These are phyloP conservation scores for Arabidopsis thaliana DNA, from an alignment of 345 rosid genomes.

Conservation along the genomic window TAIR10.1 NC_003070.9:3136501-3137000, in stretches of 20 bases:
- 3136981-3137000: not conserved
- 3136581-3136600: slow-evolving; percentile 65
- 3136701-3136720: not conserved
- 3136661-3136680: slow-evolving; percentile 48
- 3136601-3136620: slow-evolving; percentile 75
- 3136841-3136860: not conserved
- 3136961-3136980: not conserved
- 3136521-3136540: slow-evolving; percentile 68
- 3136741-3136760: not conserved
- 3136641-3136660: slow-evolving; percentile 72
- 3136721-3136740: not conserved
- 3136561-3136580: slow-evolving; percentile 65
- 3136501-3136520: slow-evolving; percentile 83
- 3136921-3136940: not conserved
- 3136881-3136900: not conserved
- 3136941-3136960: not conserved
- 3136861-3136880: not conserved
- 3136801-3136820: not conserved
- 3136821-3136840: not conserved
- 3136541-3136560: slow-evolving; percentile 77
- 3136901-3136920: not conserved
- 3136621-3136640: slow-evolving; percentile 83
- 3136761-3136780: too few species aligned
- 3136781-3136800: not conserved
- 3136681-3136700: slow-evolving; percentile 4